Conservation (phyloP, 2,329 filamentous ascomycete genomes). For the Colletotrichum euphorbiae region DNA sequence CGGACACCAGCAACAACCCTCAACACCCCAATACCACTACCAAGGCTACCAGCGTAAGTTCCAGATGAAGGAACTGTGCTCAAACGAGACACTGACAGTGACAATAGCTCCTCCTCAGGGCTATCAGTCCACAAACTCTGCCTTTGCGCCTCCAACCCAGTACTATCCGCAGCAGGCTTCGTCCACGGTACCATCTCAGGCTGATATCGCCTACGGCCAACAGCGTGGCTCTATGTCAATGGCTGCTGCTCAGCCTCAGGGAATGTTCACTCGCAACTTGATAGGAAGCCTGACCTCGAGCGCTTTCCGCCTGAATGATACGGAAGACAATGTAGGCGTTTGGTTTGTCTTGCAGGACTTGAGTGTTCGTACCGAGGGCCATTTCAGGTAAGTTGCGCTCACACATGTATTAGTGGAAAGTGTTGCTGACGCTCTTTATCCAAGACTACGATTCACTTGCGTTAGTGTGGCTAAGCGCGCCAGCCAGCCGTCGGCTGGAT, state of each 20-base stretch:
- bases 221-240: conserved; percentile 50
- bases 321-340: conserved; percentile 83
- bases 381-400: conserved; percentile 75
- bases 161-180: conserved; percentile 51
- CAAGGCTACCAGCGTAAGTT: conserved; percentile 31
- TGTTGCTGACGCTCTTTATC: neutral
- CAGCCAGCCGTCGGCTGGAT: conserved; percentile 52
- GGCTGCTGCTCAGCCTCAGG: conserved; percentile 68
- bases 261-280: conserved; percentile 94
- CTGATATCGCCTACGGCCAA: conserved; percentile 41
- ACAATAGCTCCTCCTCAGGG: conserved; percentile 1
- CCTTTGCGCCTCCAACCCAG: conserved; percentile 53
- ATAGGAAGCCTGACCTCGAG: conserved; percentile 93
- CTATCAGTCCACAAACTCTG: conserved; percentile 43
- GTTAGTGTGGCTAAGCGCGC: conserved; percentile 73
- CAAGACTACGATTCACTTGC: conserved; percentile 76
- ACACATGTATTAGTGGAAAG: neutral
- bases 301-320: conserved; percentile 85
- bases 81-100: neutral
- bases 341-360: conserved; percentile 98
- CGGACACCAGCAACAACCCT: conserved; percentile 28
- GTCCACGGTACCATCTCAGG: conserved; percentile 45
- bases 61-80: neutral
- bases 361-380: conserved; percentile 91
- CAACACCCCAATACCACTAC: conserved; percentile 19